These are phyloP conservation scores for Sporisorium scitamineum DNA, from an alignment of 1,284 basidiomycete species.

Conservation along the genomic window DNA sequence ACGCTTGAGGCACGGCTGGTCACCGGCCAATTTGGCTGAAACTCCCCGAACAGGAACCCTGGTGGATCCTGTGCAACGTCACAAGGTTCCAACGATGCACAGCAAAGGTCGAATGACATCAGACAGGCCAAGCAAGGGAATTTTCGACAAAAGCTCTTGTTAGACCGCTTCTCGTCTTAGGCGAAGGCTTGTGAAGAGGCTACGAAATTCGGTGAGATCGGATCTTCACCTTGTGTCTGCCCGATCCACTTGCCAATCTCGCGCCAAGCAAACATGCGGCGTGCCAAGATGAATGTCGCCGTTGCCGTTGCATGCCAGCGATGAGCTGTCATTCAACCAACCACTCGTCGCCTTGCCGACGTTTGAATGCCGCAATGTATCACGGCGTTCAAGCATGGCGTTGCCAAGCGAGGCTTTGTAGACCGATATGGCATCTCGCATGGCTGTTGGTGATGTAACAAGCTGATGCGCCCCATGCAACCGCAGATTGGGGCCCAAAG, in stretches of 20 bases:
- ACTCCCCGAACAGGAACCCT: too few relatives aligned
- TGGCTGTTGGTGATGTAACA: too few relatives aligned
- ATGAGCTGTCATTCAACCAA: background rate
- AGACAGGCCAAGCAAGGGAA: background rate
- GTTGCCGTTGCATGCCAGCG: background rate
- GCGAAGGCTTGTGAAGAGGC: too few relatives aligned
- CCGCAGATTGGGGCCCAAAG: too few relatives aligned
- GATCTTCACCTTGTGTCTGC: background rate
- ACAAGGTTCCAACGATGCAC: background rate
- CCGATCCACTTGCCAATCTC: background rate
- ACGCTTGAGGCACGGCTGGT: background rate
- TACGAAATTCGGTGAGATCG: background rate
- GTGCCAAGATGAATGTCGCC: background rate
- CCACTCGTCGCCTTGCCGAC: background rate
- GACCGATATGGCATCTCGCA: background rate
- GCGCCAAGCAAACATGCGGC: too few relatives aligned
- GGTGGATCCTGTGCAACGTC: background rate
- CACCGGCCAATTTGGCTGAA: too few relatives aligned
- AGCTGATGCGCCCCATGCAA: too few relatives aligned
- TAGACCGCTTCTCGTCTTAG: too few relatives aligned
- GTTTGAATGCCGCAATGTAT: background rate
- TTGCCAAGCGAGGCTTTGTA: background rate
- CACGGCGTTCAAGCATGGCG: background rate
- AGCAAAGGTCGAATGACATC: background rate
- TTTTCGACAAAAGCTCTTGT: background rate